Percentiles rank a stretch among this genome's conserved stretches.
Evolutionary conservation across 257 asterid genomes (phyloP).

Genomic region (Cinchona pubescens): DNA sequence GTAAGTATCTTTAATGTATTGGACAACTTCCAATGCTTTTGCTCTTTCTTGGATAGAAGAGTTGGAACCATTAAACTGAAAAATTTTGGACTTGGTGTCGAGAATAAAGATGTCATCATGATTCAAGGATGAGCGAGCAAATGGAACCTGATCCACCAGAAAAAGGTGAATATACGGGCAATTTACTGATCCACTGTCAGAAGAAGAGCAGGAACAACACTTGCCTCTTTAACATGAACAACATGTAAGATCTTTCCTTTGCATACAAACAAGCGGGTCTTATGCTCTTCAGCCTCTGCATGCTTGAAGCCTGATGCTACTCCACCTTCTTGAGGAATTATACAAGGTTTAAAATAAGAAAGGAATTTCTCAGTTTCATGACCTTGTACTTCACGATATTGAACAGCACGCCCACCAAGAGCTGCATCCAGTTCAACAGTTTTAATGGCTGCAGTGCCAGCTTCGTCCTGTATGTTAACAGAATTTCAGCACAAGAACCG

Average conservation of each 20-base stretch:
- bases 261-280: constrained; percentile 72
- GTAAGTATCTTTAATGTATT: constrained; percentile 87
- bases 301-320: constrained; percentile 88
- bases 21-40: constrained; percentile 97
- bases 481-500: constrained; percentile 11
- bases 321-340: constrained; percentile 97
- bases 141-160: constrained; percentile 63
- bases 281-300: constrained; percentile 72
- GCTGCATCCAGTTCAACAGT: constrained; percentile 92
- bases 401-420: constrained; percentile 97
- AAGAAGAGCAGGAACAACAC: constrained; percentile 24
- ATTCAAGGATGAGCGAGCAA: constrained; percentile 92
- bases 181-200: neutral
- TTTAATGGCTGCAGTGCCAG: constrained; percentile 87
- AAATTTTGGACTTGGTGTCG: constrained; percentile 84
- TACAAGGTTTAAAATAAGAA: constrained; percentile 96
- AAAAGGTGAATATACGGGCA: neutral
- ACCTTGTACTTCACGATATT: constrained; percentile 96
- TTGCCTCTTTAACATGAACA: constrained; percentile 93
- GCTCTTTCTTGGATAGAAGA: constrained; percentile 99
- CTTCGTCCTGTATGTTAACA: constrained; percentile 66
- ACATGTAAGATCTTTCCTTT: constrained; percentile 98
- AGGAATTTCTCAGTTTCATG: constrained; percentile 96
- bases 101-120: constrained; percentile 95
- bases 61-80: constrained; percentile 95